These are phyloP conservation scores for Elsinoe arachidis DNA, from an alignment of 2,329 filamentous ascomycete species.

Conservation along the genomic window DNA sequence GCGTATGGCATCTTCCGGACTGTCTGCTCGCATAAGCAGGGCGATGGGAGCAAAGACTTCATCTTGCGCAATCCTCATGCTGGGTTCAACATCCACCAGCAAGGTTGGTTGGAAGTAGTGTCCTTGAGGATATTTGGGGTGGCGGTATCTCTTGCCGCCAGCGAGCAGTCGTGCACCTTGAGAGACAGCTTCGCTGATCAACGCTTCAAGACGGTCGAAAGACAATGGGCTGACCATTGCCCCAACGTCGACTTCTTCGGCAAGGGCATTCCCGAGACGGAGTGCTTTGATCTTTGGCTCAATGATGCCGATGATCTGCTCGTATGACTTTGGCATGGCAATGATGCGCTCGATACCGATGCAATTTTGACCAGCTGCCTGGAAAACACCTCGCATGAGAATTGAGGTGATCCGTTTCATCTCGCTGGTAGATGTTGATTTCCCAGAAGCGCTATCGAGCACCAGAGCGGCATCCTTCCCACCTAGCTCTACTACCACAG, in stretches of 20 bases:
- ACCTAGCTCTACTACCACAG: conserved; percentile 82
- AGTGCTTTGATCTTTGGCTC: conserved; percentile 65
- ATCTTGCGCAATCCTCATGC: conserved; percentile 79
- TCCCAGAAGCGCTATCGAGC: conserved; percentile 61
- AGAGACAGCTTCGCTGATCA: conserved; percentile 68
- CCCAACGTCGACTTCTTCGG: conserved; percentile 65
- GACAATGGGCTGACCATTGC: conserved; percentile 75
- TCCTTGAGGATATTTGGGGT: conserved; percentile 66
- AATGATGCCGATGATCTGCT: conserved; percentile 60
- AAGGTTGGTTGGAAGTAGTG: conserved; percentile 93
- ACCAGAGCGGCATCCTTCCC: conserved; percentile 91
- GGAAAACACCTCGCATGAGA: conserved; percentile 86
- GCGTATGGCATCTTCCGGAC: conserved; percentile 57
- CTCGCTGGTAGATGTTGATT: conserved; percentile 39
- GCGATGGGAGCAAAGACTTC: conserved; percentile 93
- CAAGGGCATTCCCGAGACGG: conserved; percentile 62
- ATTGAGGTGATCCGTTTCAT: conserved; percentile 69
- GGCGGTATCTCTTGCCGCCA: conserved; percentile 63
- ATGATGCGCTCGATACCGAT: conserved; percentile 94
- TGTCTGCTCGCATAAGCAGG: conserved; percentile 65
- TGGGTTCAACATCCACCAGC: conserved; percentile 74
- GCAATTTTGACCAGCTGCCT: conserved; percentile 93
- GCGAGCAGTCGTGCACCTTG: conserved; percentile 72
- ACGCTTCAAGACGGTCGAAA: conserved; percentile 65
- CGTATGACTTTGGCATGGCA: conserved; percentile 67